Base-by-base conservation (phyloP, 2,329 filamentous ascomycete genomes). In the Cladobotryum mycophilum region DNA sequence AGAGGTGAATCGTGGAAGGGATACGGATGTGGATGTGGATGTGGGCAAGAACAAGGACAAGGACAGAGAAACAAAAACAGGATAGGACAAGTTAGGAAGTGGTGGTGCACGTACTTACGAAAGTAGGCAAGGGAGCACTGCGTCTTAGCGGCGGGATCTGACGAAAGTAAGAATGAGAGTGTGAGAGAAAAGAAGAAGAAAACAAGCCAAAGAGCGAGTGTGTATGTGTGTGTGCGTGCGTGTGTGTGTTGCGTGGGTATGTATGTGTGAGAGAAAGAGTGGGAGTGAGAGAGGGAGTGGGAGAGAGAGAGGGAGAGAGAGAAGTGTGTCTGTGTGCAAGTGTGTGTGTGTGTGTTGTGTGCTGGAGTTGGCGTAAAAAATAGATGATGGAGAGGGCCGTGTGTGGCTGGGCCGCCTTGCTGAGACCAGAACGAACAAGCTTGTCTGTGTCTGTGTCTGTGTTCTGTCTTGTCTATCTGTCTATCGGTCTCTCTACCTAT, bases 101-200 rank as follows among this genome's bases (percentile, higher is more conserved):
- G 25, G 25, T 30, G 25, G 25, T 30, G 25, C 25, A 30, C 25
- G 25, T 30, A 30, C 25, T 30, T 30, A 30, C 25, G 25, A 30
- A 30, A 30, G 25, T 30, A 30, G 25, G 25, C 25, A 30, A 30
- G 25, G 25, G 25, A 30, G 25, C 25, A 22, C 40, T 22, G 20
- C 36, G 30, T 36, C 37, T 43, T 41, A 51, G 48, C 43, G 44
- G 36, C 33, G 38, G 48, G 33, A 52, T 52, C 49, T 30, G 25
- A 30, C 25, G 25, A 30, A 30, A 30, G 25, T 30, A 30, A 30
- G 25, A 30, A 30, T 4, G 25, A 30, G 25, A 18, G 40, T 42
- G 40, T 42, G 40, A 18, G 40, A 30, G 8, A 25, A 7, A 25
- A 25, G 7, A 25, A 7, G 7, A 25, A 25, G 8, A 30, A 5